Conservation (phyloP, 2,329 filamentous ascomycete genomes). For the Cladosporium sp. region DNA sequence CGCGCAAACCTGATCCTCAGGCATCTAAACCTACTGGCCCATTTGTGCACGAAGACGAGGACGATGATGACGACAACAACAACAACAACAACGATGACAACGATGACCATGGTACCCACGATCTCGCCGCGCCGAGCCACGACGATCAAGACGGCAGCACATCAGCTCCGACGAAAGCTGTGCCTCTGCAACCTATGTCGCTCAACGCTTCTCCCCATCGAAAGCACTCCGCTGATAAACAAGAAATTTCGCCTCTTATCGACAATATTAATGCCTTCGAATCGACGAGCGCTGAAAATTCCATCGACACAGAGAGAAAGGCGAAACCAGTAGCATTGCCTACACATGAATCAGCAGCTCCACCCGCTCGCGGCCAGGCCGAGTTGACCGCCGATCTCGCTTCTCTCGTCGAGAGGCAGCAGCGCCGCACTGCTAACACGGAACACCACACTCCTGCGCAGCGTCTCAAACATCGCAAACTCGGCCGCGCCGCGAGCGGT, state of each 20-base stretch:
- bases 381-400: conserved; percentile 6
- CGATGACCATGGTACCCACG: background rate
- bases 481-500: conserved; percentile 28
- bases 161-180: background rate
- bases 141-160: conserved; percentile 15
- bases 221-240: conserved; percentile 1
- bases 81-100: conserved; percentile 13
- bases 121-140: conserved; percentile 4
- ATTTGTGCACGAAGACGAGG: conserved; percentile 29
- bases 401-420: conserved; percentile 7
- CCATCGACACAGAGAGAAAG: background rate
- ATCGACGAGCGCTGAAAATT: background rate
- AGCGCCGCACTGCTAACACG: background rate
- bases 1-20: conserved; percentile 3
- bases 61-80: conserved; percentile 21
- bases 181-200: conserved; percentile 26
- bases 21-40: conserved; percentile 14
- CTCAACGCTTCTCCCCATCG: conserved; percentile 24
- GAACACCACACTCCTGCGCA: conserved; percentile 13
- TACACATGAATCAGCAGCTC: background rate
- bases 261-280: background rate
- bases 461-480: conserved; percentile 25
- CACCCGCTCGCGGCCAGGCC: background rate
- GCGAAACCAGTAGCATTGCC: background rate
- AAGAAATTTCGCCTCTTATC: background rate